Conservation (phyloP, 1,284 basidiomycete genomes). For the Rhodotorula sp. region DNA sequence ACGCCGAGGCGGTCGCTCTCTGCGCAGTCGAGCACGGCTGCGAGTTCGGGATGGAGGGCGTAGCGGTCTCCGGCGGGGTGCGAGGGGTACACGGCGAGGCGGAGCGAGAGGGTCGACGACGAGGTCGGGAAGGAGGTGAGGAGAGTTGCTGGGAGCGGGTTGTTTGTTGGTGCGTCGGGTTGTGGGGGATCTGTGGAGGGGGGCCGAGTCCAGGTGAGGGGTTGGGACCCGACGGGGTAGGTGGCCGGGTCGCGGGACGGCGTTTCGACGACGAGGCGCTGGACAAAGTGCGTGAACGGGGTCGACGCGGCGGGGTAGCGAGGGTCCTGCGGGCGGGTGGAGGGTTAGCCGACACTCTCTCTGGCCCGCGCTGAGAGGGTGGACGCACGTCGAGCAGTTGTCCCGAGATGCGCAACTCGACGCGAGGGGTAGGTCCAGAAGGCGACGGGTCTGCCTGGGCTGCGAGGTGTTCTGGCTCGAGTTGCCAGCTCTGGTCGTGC, state of each 20-base stretch:
- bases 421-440: constrained; percentile 16
- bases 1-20: constrained; percentile 83
- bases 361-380: too few relatives aligned
- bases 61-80: constrained; percentile 17
- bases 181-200: background rate
- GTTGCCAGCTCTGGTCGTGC: constrained; percentile 63
- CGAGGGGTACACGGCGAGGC: constrained; percentile 8
- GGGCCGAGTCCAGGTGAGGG: constrained; percentile 18
- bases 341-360: too few relatives aligned
- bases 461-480: constrained; percentile 8
- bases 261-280: constrained; percentile 23
- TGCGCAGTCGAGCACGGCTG: constrained; percentile 70
- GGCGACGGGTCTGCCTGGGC: background rate
- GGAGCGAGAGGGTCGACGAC: constrained; percentile 2
- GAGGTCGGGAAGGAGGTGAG: constrained; percentile 12
- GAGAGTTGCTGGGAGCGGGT: constrained; percentile 2
- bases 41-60: constrained; percentile 54
- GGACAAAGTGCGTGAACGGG: constrained; percentile 12
- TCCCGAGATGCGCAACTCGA: constrained; percentile 37
- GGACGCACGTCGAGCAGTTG: constrained; percentile 39
- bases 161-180: too few relatives aligned
- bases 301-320: background rate
- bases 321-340: constrained; percentile 2
- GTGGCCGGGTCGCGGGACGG: constrained; percentile 4
- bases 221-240: background rate